A percentile compares a stretch with the other conserved stretches of the same genome.
phyloP scores from a whole-genome alignment of 2,329 filamentous ascomycete species.

The Aspergillus niger region DNA sequence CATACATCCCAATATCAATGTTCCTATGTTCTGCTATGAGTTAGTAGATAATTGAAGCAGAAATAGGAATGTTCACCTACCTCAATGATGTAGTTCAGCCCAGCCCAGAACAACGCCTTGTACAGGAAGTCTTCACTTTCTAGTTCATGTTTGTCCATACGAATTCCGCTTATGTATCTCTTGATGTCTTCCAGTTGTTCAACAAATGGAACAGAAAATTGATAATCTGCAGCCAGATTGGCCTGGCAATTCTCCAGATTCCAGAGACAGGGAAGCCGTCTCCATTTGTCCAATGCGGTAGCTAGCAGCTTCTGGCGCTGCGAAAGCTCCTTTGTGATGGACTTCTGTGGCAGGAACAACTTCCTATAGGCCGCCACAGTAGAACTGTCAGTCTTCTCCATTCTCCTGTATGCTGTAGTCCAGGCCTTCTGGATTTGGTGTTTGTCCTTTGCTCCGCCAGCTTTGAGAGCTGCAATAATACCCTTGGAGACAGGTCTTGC shows the following conservation, averaged over 20 bases:
- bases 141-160: background rate
- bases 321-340: background rate
- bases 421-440: accelerated
- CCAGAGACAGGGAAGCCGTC: background rate
- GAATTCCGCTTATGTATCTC: background rate
- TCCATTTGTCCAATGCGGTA: background rate
- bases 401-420: background rate
- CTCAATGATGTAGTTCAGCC: background rate
- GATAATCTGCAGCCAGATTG: background rate
- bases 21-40: background rate
- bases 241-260: background rate
- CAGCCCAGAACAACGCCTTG: background rate
- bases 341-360: background rate
- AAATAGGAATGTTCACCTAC: background rate
- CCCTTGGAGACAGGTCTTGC: background rate
- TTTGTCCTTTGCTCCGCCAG: background rate
- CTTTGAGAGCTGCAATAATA: background rate
- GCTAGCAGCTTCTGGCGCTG: background rate
- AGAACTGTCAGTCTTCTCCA: background rate
- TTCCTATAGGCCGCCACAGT: background rate
- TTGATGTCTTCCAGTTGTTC: background rate
- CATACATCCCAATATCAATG: background rate
- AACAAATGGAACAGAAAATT: background rate
- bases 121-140: background rate
- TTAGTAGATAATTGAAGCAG: background rate